These are phyloP conservation scores for Neltuma alba DNA, from an alignment of 306 rosid species.

Conservation along the genomic window DNA sequence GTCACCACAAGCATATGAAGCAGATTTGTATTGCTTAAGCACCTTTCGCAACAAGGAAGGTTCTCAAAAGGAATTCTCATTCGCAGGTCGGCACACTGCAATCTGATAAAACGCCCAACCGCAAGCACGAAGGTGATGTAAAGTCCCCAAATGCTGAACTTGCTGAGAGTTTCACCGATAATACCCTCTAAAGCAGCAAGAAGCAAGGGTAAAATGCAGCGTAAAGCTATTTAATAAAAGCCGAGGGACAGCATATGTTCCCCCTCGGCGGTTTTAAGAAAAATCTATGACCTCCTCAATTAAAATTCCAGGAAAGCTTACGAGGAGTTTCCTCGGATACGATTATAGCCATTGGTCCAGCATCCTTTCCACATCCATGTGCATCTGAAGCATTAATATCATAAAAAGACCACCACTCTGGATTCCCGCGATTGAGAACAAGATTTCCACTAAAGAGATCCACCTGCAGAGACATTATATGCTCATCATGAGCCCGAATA, in stretches of 20 bases:
- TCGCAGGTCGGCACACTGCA: constrained; percentile 93
- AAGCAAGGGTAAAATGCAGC: not conserved
- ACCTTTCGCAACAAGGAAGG: constrained; percentile 98
- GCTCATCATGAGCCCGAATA: constrained; percentile 31
- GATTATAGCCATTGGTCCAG: constrained; percentile 84
- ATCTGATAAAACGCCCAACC: constrained; percentile 97
- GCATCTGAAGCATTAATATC: constrained; percentile 60
- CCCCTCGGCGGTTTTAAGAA: constrained; percentile 44
- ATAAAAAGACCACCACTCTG: constrained; percentile 87
- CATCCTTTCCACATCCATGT: constrained; percentile 68
- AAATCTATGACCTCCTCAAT: no score
- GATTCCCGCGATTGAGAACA: not conserved
- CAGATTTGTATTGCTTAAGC: not conserved
- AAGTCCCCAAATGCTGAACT: constrained; percentile 99
- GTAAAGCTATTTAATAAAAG: not conserved
- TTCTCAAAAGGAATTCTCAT: constrained; percentile 99
- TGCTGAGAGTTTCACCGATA: constrained; percentile 96
- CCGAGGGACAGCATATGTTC: no score
- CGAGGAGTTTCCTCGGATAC: constrained; percentile 86
- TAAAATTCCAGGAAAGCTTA: not conserved
- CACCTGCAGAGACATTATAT: constrained; percentile 41
- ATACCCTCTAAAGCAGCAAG: constrained; percentile 79
- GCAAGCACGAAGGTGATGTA: constrained; percentile 98
- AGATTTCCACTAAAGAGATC: constrained; percentile 44
- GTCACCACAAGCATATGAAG: no score